Base-by-base conservation (phyloP, 768 basidiomycete species). In the Scleroderma citrinum region DNA sequence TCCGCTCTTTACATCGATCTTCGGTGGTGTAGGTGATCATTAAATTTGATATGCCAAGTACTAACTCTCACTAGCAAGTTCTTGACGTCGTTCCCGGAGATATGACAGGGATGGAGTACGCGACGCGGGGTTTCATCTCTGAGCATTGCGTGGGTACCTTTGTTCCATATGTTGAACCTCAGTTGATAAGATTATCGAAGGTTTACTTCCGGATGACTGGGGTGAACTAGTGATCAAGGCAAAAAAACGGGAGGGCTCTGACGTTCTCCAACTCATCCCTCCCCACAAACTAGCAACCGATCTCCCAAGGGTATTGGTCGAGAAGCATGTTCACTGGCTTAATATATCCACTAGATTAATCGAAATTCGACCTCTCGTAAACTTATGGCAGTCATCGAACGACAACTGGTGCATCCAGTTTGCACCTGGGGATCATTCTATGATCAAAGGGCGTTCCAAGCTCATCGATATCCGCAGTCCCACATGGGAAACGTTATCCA, bases 251-350 rank as follows among this genome's bases (percentile, higher is more conserved):
- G 5, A 3, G 14, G 17, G 31, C 7, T 21, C 55, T 3, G 39
- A 50, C n/a, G 34, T 45, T 13, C 36, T 61, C 1, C 49, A 66
- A 29, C 52, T 67, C 14, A 49, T 67, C 21, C 61, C 67, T 13
- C 56, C 45, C 5, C 44, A 54, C 7, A 56, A 46, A 30, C 32
- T 68, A 6, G 14, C 11, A 3, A 53, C 47, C 4, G 69, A 70
- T 46, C 11, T 69, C 10, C 68, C 68, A 0, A 40, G 14, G 0
- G 47, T 56, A 0, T 34, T 69, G 26, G 49, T 70, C 2, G 32
- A 48, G 8, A 56, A 46, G 1, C 54, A 62, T 23, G 56, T 35
- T 26, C 68, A 69, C 41, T 70, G 69, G 69, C 36, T 70, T 17
- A 52, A 69, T n/a, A 35, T 69, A 4, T 40, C 51, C 13, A 58